These are phyloP conservation scores for Leptomonas pyrrhocoris DNA, from an alignment of 208 protist genomes.

Conservation along the genomic window DNA sequence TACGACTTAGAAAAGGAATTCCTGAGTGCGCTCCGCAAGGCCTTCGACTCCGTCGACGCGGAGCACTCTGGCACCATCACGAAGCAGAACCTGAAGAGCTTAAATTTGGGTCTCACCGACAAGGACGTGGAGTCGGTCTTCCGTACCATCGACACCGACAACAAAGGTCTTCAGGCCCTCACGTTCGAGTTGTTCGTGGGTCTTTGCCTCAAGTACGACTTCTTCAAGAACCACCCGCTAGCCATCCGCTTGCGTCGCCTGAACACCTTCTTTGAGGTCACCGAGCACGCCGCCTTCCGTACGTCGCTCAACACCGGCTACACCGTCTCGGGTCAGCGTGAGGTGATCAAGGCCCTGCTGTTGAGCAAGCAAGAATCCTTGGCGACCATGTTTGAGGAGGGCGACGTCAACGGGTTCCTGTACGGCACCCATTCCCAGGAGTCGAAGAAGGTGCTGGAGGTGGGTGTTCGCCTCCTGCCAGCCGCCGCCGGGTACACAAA, in stretches of 20 bases:
- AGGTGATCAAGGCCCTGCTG: conserved; percentile 77
- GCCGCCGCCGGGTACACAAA: conserved; percentile 80
- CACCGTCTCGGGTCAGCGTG: conserved; percentile 73
- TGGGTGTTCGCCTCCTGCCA: conserved; percentile 72
- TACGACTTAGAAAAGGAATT: conserved; percentile 88
- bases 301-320: conserved; percentile 77
- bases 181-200: conserved; percentile 88
- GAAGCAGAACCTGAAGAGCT: conserved; percentile 66
- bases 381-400: conserved; percentile 68
- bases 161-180: conserved; percentile 41
- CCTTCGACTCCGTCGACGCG: conserved; percentile 84
- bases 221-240: conserved; percentile 83
- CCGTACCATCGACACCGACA: conserved; percentile 56
- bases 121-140: conserved; percentile 74
- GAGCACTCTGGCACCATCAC: conserved; percentile 84
- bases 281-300: conserved; percentile 66
- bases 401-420: conserved; percentile 59
- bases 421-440: conserved; percentile 68
- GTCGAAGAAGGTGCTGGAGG: conserved; percentile 64
- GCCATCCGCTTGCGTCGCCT: conserved; percentile 73
- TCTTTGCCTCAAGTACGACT: conserved; percentile 76
- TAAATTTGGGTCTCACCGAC: conserved; percentile 68
- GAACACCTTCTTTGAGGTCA: conserved; percentile 78
- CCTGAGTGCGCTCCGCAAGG: conserved; percentile 66
- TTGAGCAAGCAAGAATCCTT: conserved; percentile 57